phyloP scores from a whole-genome alignment of 768 basidiomycete genomes.

The Chalciporus piperatus region DNA sequence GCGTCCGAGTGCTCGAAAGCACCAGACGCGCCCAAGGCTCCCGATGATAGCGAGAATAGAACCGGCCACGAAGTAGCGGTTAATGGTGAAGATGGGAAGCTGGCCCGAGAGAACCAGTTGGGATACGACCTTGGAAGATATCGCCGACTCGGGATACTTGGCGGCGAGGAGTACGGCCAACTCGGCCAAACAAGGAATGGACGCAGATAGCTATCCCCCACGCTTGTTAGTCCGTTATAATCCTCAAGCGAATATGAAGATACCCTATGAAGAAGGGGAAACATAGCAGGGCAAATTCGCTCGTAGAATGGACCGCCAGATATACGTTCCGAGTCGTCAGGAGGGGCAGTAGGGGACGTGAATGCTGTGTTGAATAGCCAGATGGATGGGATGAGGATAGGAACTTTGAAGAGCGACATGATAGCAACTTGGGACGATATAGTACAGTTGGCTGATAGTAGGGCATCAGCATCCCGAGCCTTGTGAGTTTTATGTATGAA shows the following conservation, averaged over 20 bases:
- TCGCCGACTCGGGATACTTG: slow-evolving; percentile 7
- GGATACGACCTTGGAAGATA: slow-evolving; percentile 23
- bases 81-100: slow-evolving; percentile 20
- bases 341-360: slow-evolving; percentile 19
- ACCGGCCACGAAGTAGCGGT: slow-evolving; percentile 30
- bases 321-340: slow-evolving; percentile 19
- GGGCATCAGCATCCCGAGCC: not conserved
- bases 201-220: slow-evolving; percentile 22
- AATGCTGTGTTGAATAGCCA: slow-evolving; percentile 29
- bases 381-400: slow-evolving; percentile 25
- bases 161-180: slow-evolving; percentile 18
- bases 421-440: not conserved
- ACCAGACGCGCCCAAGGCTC: slow-evolving; percentile 35
- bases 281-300: slow-evolving; percentile 18
- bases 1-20: slow-evolving; percentile 31
- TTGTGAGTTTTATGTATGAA: slow-evolving; percentile 11
- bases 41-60: slow-evolving; percentile 27
- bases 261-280: slow-evolving; percentile 26
- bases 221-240: slow-evolving; percentile 2
- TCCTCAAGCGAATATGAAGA: not conserved
- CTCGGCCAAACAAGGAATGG: slow-evolving; percentile 30
- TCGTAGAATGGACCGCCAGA: slow-evolving; percentile 21
- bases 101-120: slow-evolving; percentile 16
- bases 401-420: slow-evolving; percentile 22
- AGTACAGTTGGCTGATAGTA: not conserved